These are phyloP conservation scores for Trametopsis cervina DNA, from an alignment of 768 basidiomycete genomes.

Conservation along the genomic window DNA sequence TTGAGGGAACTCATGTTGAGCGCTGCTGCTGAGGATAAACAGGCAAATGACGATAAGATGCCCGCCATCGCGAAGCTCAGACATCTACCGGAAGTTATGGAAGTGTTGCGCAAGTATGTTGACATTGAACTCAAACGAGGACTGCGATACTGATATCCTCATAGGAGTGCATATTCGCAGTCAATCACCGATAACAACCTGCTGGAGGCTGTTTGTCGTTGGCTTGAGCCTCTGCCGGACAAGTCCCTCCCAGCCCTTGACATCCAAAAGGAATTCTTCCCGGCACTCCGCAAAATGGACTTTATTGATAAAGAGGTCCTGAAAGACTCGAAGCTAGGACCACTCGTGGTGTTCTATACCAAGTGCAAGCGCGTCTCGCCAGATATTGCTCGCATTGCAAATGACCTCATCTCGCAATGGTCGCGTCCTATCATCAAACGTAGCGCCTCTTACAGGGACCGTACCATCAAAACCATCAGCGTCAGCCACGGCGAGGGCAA, in stretches of 20 bases:
- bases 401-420: conserved; percentile 80
- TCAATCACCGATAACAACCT: conserved; percentile 95
- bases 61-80: conserved; percentile 83
- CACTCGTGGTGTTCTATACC: conserved; percentile 91
- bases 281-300: conserved; percentile 79
- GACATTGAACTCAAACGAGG: background rate
- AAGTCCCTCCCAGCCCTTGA: conserved; percentile 90
- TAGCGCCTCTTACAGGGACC: conserved; percentile 73
- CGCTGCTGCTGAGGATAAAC: conserved; percentile 80
- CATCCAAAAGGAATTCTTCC: conserved; percentile 90
- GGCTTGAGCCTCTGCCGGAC: conserved; percentile 94
- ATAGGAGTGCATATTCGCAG: conserved; percentile 76
- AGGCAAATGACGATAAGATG: conserved; percentile 68
- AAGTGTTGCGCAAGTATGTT: conserved; percentile 84
- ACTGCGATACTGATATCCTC: background rate
- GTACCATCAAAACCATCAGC: conserved; percentile 55
- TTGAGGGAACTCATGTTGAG: conserved; percentile 83
- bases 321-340: conserved; percentile 86
- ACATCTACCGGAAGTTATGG: conserved; percentile 85
- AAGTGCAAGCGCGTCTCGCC: conserved; percentile 87
- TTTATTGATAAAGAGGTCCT: conserved; percentile 87
- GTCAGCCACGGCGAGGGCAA: conserved; percentile 31
- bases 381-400: conserved; percentile 73
- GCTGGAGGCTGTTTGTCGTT: conserved; percentile 79
- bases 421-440: conserved; percentile 90